Base-by-base conservation (phyloP, 352 stramenopile species). In the Globisporangium megalacanthum region DNA sequence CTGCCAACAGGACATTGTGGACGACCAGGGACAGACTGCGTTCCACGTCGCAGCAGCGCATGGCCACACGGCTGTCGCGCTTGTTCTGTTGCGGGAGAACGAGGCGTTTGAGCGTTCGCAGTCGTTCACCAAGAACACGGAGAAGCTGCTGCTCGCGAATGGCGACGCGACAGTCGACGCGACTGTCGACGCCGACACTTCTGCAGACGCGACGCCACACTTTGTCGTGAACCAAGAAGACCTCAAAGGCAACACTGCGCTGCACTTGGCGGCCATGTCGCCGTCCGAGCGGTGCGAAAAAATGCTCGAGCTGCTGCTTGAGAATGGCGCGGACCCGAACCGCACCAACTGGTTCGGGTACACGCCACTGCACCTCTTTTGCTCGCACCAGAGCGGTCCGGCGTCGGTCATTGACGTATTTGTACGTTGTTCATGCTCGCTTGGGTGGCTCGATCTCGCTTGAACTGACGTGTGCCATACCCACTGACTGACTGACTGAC, bases 311-410 rank as follows among this genome's bases (percentile, higher is more conserved):
- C 52, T 94, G 14, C 56, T 94, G 11, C 60, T 94, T 6, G 83
- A 94, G 50, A 93, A 92, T 46, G 83, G 83, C 11, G 77, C 82
- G 1, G 77, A 93, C 54, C 79, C 85, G 10, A 93, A 89, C 56
- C 58, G 68, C 49, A 59, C 73, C 0, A 94, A 94, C 52, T 94
- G 85, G 85, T 93, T 94, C 54, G 85, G 85, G 47, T 94, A 94
- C 75, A 92, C 83, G 1, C 69, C 85, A 20, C 56, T 94, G 46
- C 85, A 94, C 58, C 66, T 92, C n/a, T 93, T 94, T 47, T 94
- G 85, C 54, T 80, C 85, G 0, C 85, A 94, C 44, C 83, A 94
- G 42, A 80, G 59, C 29, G 85, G 79, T 2, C 85, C 85, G 1
- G 70, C 70, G 3, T 85, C 77, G 2, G 69, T 92, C 57, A 70